phyloP scores from a whole-genome alignment of 805 yeast genomes.

The Millerago galiae region DNA sequence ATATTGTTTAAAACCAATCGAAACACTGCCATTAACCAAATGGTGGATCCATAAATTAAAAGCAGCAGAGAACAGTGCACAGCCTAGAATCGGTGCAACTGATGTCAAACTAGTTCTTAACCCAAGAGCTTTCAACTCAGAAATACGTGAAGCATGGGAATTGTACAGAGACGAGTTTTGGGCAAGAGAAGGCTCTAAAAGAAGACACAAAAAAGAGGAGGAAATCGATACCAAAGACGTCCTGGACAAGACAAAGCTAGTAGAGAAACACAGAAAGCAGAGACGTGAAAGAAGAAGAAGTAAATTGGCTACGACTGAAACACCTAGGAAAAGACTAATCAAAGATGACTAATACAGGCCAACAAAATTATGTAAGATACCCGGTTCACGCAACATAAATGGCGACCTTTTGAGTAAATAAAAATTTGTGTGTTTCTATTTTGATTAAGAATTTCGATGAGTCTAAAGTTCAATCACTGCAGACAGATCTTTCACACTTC shows the following conservation, averaged over 20 bases:
- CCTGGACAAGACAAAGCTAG: conserved; percentile 23
- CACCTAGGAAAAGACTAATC: neutral
- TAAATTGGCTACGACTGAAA: conserved; percentile 5
- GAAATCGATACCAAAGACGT: conserved; percentile 4
- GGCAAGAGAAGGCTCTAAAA: conserved; percentile 72
- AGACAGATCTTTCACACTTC: neutral
- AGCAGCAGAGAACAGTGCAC: conserved; percentile 32
- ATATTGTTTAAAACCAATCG: conserved; percentile 12
- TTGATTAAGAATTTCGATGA: too few species aligned
- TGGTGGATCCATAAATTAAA: conserved; percentile 11
- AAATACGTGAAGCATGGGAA: conserved; percentile 92
- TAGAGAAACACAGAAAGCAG: conserved; percentile 34
- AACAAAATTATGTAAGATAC: neutral
- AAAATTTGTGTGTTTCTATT: too few species aligned
- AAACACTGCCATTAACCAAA: neutral
- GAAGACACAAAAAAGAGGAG: conserved; percentile 30
- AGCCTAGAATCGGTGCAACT: conserved; percentile 64
- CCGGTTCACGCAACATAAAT: too few species aligned
- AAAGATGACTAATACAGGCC: neutral
- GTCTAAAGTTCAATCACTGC: too few species aligned
- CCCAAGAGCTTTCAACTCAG: conserved; percentile 76
- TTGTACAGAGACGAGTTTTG: conserved; percentile 88
- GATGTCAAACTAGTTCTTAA: conserved; percentile 78
- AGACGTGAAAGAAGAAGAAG: conserved; percentile 34
- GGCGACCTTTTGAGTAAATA: too few species aligned